Base-by-base conservation (phyloP, 345 rosid genomes). In the Isatis tinctoria region DNA sequence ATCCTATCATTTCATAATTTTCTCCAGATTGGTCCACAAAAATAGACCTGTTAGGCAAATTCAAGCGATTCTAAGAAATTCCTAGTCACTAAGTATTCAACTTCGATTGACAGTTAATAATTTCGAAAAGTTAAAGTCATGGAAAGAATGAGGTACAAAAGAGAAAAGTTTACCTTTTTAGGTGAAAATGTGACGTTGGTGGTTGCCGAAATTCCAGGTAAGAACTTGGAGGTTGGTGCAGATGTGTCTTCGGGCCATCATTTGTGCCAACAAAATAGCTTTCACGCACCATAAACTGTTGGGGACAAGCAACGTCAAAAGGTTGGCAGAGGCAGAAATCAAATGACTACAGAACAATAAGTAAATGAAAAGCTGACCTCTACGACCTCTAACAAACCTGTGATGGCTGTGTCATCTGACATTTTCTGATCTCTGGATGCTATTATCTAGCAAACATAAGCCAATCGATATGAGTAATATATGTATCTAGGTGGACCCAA, bases 251-350 rank as follows among this genome's bases (percentile, higher is more conserved):
- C 18, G 53, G 22, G 17, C 18, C 73, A 67, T 74, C 63, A 67
- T 60, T 59, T 48, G 37, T 40, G 56, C 39, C 69, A 49, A 18
- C 45, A 74, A 40, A 66, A 27, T 56, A 60, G 74, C 56, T 67
- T 60, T 74, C 61, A 67, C n/a, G 27, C 58, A 66, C 52, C 53
- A 59, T 17, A 66, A 49, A 67, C 61, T 39, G 73, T 67, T 67
- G 51, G 65, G 22, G 45, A 44, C 65, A 35, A 65, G 58, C 28
- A 73, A 65, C 6, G 35, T 65, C 28, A 72, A 52, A 56, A 54
- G 49, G 39, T 65, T 65, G 67, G 67, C 14, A 17, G 56, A 74
- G 17, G 24, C 59, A 12, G 47, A 35, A 74, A 47, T 16, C 53
- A 74, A 6, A 10, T 47, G 54, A 74, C 61, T 37, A 10, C 2